phyloP scores from a whole-genome alignment of 495 filamentous ascomycete species.

The Aspergillus taichungensis region DNA sequence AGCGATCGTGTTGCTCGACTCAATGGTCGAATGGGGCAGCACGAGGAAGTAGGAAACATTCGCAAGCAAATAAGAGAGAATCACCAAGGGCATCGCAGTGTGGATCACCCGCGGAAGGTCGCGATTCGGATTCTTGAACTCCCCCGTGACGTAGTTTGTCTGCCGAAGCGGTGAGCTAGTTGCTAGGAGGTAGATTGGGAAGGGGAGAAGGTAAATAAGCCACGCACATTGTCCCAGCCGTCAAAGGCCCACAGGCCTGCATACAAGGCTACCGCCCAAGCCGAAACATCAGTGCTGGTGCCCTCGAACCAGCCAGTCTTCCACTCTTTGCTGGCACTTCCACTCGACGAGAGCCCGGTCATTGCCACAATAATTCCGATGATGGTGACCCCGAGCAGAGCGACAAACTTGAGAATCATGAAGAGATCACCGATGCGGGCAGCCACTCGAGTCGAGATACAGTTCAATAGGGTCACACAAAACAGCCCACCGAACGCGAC shows the following conservation, averaged over 20 bases:
- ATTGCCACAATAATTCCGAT: conserved; percentile 83
- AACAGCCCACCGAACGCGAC: conserved; percentile 72
- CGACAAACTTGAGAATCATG: conserved; percentile 95
- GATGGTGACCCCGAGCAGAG: conserved; percentile 76
- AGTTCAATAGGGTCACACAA: conserved; percentile 75
- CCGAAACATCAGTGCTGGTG: conserved; percentile 66
- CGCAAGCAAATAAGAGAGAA: conserved; percentile 78
- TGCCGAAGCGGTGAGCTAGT: conserved; percentile 19
- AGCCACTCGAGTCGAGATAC: conserved; percentile 78
- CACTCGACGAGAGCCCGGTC: conserved; percentile 71
- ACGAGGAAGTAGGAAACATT: conserved; percentile 94
- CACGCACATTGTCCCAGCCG: conserved; percentile 92
- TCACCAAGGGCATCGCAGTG: conserved; percentile 93
- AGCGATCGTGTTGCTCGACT: conserved; percentile 82
- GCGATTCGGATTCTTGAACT: conserved; percentile 83
- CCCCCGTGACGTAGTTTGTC: conserved; percentile 95
- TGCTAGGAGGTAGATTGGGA: not conserved
- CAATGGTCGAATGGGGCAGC: conserved; percentile 70
- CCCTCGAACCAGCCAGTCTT: conserved; percentile 87
- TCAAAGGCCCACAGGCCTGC: conserved; percentile 97
- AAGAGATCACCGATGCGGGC: conserved; percentile 79
- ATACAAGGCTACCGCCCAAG: conserved; percentile 88
- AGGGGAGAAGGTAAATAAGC: not conserved
- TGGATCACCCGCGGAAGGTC: conserved; percentile 94
- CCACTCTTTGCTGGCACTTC: conserved; percentile 75